Percentiles rank a stretch among this genome's conserved stretches.
These are phyloP conservation scores for Lentinula novae-zelandiae DNA, from an alignment of 1,284 basidiomycete species.

Conservation along the genomic window DNA sequence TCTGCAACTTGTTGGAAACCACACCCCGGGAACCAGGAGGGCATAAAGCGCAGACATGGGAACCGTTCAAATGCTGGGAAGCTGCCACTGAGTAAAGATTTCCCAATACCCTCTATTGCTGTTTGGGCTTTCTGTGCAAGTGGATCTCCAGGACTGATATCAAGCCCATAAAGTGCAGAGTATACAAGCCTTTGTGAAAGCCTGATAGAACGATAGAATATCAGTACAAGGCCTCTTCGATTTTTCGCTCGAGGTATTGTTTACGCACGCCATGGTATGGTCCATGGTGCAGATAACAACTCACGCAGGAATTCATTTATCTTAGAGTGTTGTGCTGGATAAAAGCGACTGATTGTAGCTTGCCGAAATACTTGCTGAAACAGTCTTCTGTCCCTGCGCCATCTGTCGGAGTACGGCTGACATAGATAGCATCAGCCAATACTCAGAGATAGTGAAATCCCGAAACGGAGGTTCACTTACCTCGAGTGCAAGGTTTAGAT, in stretches of 20 bases:
- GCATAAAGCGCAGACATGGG: neutral
- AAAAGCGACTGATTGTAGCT: neutral
- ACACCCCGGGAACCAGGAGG: slow-evolving; percentile 3
- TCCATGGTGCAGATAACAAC: neutral
- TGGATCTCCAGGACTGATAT: neutral
- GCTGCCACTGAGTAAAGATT: neutral
- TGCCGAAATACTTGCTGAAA: slow-evolving; percentile 6
- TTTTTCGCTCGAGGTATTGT: slow-evolving; percentile 9
- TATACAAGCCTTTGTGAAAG: neutral
- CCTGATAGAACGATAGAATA: neutral
- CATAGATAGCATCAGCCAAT: too few species aligned
- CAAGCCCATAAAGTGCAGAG: neutral
- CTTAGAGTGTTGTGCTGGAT: neutral
- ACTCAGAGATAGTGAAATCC: too few species aligned
- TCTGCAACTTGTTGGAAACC: neutral
- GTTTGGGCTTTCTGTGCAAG: neutral
- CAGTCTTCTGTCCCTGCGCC: neutral
- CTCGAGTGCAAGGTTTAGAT: neutral
- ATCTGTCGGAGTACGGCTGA: neutral
- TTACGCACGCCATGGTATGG: slow-evolving; percentile 1
- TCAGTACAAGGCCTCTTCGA: neutral
- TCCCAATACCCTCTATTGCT: neutral
- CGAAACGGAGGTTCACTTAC: neutral
- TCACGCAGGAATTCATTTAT: neutral
- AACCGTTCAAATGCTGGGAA: neutral